A percentile compares a stretch with the other conserved stretches of the same genome.
Conservation (phyloP, 768 basidiomycete genomes). For the Hemileccinum impolitum region DNA sequence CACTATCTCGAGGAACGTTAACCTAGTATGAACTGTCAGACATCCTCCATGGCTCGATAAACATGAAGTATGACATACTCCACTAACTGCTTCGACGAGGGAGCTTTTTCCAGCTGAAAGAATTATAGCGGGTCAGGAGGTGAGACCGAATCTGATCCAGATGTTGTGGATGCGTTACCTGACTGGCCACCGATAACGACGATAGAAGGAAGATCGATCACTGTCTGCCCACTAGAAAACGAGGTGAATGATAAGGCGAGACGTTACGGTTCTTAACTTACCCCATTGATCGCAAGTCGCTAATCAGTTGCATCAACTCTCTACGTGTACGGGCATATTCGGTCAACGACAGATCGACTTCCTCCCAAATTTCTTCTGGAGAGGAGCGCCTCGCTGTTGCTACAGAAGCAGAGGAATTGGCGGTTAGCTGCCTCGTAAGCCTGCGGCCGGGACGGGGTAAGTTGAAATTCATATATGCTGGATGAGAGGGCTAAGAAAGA, state of each 20-base stretch:
- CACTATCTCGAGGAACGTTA: conserved; percentile 57
- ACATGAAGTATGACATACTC: conserved; percentile 34
- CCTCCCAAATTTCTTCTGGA: conserved; percentile 12
- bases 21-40: conserved; percentile 36
- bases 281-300: conserved; percentile 42
- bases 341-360: conserved; percentile 25
- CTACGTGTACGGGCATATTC: conserved; percentile 41
- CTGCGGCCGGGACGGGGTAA: neutral
- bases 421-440: neutral
- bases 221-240: conserved; percentile 32
- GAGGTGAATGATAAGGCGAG: neutral
- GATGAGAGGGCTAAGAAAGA: neutral
- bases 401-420: neutral
- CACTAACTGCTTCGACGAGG: conserved; percentile 54
- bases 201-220: conserved; percentile 48
- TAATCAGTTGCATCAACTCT: conserved; percentile 38
- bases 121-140: neutral
- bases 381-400: conserved; percentile 3
- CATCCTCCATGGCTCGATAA: neutral
- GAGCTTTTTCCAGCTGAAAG: conserved; percentile 56
- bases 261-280: conserved; percentile 5
- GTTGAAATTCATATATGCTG: neutral
- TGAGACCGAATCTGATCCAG: neutral
- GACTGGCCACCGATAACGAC: conserved; percentile 58
- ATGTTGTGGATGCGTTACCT: conserved; percentile 30